Evolutionary conservation across 1,284 basidiomycete genomes (phyloP), one percentile per base, ranked within the genome.

Genomic region (Ustilago cynodontis): DNA sequence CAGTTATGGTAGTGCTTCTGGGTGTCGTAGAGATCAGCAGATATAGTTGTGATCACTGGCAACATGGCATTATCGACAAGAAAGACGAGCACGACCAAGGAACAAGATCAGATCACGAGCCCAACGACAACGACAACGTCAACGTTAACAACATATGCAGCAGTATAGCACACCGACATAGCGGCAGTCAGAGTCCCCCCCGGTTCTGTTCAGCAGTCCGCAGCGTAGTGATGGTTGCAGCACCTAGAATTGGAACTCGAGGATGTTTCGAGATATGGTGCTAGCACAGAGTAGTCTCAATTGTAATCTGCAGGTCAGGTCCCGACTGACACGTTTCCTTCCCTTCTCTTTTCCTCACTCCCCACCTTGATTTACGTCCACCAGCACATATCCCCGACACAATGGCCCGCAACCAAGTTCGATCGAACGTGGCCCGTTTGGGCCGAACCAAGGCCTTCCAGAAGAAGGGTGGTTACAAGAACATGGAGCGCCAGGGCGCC

Each of bases 341-440:
- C 24, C 16, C 37, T 51, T n/a, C 45, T 41, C 29, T 9, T 10
- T 18, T 47, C 29, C 39, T 20, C 6, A 22, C 26, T 28, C 51
- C 43, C 49, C 20, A n/a, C n/a, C n/a, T n/a, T n/a, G n/a, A n/a
- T 8, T 31, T 24, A 2, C 37, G 29, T n/a, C 49, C 37, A 63
- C 65, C 43, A 77, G 62, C 70, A 77, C 45, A 69, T 47, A 65
- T 52, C 65, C 67, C 37, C 72, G 65, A 65, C 75, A 79, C 61
- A 92, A 96, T 97, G 94, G 94, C 94, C 88, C 93, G 94, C 89
- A 93, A 91, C 88, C 41, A 43, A 43, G 41, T 43, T 91, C 92
- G 89, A 88, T 95, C 88, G 91, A 90, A 92, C 88, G 89, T 96
- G 87, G 93, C 93, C 82, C 93, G 93, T 86, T 89, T 92, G 86